Evolutionary conservation across 176 grass and related monocot genomes (phyloP).

Genomic region (Rhipidocladum racemiflorum): DNA sequence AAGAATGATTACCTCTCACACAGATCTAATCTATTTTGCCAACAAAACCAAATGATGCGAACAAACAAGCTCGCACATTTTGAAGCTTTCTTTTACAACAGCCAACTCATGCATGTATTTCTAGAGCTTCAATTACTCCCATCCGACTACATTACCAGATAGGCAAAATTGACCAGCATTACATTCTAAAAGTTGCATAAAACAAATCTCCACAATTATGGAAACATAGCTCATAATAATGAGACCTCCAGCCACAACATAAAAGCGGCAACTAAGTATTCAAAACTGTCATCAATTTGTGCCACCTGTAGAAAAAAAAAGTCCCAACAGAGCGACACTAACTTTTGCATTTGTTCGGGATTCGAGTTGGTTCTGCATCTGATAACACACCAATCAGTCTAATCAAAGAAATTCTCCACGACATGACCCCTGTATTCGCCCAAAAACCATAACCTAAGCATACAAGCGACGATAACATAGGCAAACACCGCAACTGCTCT

Average conservation of each 20-base stretch:
- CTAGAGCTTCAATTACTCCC: background rate
- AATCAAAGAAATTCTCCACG: too few relatives aligned
- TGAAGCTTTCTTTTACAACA: background rate
- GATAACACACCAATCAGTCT: too few relatives aligned
- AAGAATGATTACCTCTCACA: background rate
- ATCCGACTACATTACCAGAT: background rate
- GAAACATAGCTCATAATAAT: background rate
- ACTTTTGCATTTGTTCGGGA: too few relatives aligned
- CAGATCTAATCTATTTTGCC: background rate
- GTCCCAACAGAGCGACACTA: background rate
- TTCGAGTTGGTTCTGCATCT: too few relatives aligned
- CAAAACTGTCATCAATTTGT: background rate
- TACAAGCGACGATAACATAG: too few relatives aligned
- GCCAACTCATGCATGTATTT: background rate
- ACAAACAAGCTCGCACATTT: background rate
- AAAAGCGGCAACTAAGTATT: background rate
- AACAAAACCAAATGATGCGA: background rate
- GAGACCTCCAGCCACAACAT: background rate
- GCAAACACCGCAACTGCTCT: too few relatives aligned
- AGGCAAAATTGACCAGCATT: background rate
- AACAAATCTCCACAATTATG: background rate
- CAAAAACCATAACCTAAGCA: too few relatives aligned
- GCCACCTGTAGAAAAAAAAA: background rate
- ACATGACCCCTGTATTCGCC: too few relatives aligned
- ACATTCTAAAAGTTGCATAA: background rate